Evolutionary conservation across 768 basidiomycete species (phyloP), one percentile per base, ranked within the genome.

Genomic region (Tricholomella constricta): DNA sequence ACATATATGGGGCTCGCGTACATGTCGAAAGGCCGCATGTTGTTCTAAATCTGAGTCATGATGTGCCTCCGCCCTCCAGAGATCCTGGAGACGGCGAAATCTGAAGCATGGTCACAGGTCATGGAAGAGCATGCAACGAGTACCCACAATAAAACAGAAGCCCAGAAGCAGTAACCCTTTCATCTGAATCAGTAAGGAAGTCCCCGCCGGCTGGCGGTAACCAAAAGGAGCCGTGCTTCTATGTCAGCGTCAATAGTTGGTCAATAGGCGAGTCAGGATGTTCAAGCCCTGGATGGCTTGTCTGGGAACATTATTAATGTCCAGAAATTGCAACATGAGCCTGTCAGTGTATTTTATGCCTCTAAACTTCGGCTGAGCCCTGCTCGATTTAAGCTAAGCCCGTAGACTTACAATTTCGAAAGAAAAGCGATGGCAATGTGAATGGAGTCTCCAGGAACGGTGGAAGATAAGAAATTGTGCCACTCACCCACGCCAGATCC

Each of bases 151-250:
- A 44, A 17, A 48, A 48, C 32, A 42, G 34, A 49, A 41, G 41
- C 19, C 31, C 53, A 51, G 44, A 54, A 58, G 40, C 35, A 23
- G 31, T 45, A 43, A 31, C 11, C 42, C 44, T 37, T 41, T 42
- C 43, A 53, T 57, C n/a, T n/a, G n/a, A n/a, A n/a, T n/a, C 51
- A 52, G 25, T 10, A 29, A 17, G 46, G 31, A n/a, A 50, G 23
- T 9, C 42, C 23, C 26, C 31, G 15, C 14, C n/a, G n/a, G n/a
- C 19, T 9, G 12, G 29, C 9, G 14, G 34, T 49, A 46, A 50
- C 41, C 23, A 52, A 40, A 41, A 40, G 17, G 36, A 42, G 31
- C 32, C 31, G 34, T 4, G 34, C 34, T 36, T 34, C 31, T 35
- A 22, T 12, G 9, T 35, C 27, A 22, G 45, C 45, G 45, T 17